These are phyloP conservation scores for Kodamaea restingae DNA, from an alignment of 805 yeast genomes.

Conservation along the genomic window DNA sequence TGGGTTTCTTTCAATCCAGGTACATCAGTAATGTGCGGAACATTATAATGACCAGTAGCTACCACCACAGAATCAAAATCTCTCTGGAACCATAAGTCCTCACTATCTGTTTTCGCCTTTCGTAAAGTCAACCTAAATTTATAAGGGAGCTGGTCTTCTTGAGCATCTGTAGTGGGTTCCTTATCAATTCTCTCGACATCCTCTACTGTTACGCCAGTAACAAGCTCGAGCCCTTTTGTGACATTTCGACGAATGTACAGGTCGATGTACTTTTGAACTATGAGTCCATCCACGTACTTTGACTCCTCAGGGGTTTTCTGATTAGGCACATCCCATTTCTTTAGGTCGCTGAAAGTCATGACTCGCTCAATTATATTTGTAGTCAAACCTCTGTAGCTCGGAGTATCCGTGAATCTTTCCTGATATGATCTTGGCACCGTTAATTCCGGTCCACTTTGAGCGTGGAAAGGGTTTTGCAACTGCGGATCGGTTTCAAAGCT, in stretches of 20 bases:
- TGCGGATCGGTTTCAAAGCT: slow-evolving; percentile 26
- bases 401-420: slow-evolving; percentile 29
- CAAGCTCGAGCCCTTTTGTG: slow-evolving; percentile 20
- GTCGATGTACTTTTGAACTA: slow-evolving; percentile 27
- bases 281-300: slow-evolving; percentile 24
- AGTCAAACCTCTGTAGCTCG: slow-evolving; percentile 21
- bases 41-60: slow-evolving; percentile 47
- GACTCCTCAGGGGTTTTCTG: slow-evolving; percentile 17
- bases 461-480: slow-evolving; percentile 23
- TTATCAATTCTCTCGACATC: slow-evolving; percentile 23
- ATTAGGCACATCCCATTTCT: slow-evolving; percentile 27
- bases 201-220: slow-evolving; percentile 36
- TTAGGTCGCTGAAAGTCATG: slow-evolving; percentile 44
- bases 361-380: slow-evolving; percentile 43
- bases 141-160: slow-evolving; percentile 5
- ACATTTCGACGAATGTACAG: slow-evolving; percentile 22
- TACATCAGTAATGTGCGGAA: slow-evolving; percentile 43
- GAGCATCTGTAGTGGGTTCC: neutral
- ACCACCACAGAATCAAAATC: slow-evolving; percentile 41
- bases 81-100: slow-evolving; percentile 33
- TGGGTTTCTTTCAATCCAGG: slow-evolving; percentile 38
- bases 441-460: too few species aligned
- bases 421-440: slow-evolving; percentile 15
- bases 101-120: slow-evolving; percentile 10
- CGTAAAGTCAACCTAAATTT: slow-evolving; percentile 30